Evolutionary conservation across 2,329 filamentous ascomycete genomes (phyloP).

Genomic region (Alternaria rosae): DNA sequence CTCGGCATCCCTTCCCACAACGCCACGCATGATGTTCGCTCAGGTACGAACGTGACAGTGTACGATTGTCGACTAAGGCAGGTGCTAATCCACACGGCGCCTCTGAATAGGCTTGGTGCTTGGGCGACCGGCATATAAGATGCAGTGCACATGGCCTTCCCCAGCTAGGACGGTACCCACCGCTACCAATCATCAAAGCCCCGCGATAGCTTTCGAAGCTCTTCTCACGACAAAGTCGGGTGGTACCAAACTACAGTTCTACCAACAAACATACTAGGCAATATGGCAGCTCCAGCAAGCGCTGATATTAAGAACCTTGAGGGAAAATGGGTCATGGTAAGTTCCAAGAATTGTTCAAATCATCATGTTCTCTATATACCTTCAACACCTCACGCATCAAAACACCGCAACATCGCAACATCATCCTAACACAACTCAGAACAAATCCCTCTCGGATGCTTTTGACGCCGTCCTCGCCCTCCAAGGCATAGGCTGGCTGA

Average conservation of each 20-base stretch:
- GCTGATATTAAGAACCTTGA: constrained; percentile 46
- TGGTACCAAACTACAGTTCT: background rate
- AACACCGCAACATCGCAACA: background rate
- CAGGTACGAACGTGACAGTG: constrained; percentile 21
- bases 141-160: background rate
- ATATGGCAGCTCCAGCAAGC: constrained; percentile 49
- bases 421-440: constrained; percentile 59
- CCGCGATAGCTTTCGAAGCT: constrained; percentile 7
- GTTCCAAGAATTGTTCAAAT: background rate
- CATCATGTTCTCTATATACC: background rate
- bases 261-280: constrained; percentile 8
- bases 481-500: constrained; percentile 65
- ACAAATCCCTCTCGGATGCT: constrained; percentile 75
- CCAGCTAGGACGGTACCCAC: background rate
- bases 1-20: constrained; percentile 23
- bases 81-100: constrained; percentile 17
- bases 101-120: constrained; percentile 12
- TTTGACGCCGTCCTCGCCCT: constrained; percentile 73
- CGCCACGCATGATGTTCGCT: constrained; percentile 1
- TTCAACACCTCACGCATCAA: background rate
- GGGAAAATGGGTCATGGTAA: constrained; percentile 51
- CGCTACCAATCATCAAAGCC: constrained; percentile 6
- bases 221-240: background rate
- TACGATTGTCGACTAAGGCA: constrained; percentile 23
- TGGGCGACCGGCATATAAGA: constrained; percentile 24